Evolutionary conservation across 306 rosid species (phyloP), one percentile per base, ranked within the genome.

Genomic region (Vigna reflexopilosa): DNA sequence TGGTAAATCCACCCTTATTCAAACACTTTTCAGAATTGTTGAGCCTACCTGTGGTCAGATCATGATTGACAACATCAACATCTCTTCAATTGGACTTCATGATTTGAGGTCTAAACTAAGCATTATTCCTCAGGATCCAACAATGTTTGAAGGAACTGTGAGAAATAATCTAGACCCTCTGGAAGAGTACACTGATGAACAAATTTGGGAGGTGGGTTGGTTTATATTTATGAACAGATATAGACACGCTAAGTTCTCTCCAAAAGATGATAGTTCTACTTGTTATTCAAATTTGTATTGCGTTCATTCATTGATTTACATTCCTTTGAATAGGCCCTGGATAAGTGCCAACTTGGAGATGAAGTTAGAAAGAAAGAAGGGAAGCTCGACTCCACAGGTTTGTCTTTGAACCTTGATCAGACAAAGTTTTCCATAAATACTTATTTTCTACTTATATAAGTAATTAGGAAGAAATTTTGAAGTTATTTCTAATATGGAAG

Each of bases 111-210:
- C 85, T 71, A 89, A 84, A 86, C 85, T 92, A 28, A 92, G 97
- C 83, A 92, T 94, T 55, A 94, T 94, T 74, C 97, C 98, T 73
- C 97, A 92, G 68, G 97, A 94, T 70, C 97, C 98, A 72, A 94
- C 98, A 70, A 94, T 94, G 98, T 92, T 94, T 74, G 97, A 89
- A 84, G 97, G 98, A 42, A 90, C 98, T 2, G 88, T 92, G 48
- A 86, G 98, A 86, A 94, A 81, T 79, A 94, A 92, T 67, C 75
- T 92, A 16, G 97, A 94, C 66, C 96, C 97, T 0, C 82, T 92
- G 34, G 96, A 94, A 75, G 97, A 94, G 83, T 88, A 90, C 77
- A 77, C 87, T 1, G 94, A 94, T 62, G 97, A 90, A 58, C 88
- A 92, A 77, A 92, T 94, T 73, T 94, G 94, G 96, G 93, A 92